These are phyloP conservation scores for Ophiocytium majus DNA, from an alignment of 352 stramenopile species.

Conservation along the genomic window DNA sequence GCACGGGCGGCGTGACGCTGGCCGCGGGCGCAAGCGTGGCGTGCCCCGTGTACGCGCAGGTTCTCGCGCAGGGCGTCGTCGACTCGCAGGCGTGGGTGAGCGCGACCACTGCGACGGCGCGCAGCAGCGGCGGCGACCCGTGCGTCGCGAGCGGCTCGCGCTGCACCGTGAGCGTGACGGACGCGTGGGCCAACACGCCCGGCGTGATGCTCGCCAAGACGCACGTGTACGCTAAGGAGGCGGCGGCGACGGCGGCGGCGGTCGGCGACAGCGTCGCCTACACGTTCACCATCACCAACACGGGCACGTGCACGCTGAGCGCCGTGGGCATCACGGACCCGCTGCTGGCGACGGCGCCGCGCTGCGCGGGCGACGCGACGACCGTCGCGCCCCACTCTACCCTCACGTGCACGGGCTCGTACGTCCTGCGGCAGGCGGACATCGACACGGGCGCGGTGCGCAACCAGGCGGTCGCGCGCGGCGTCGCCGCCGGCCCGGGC, in stretches of 20 bases:
- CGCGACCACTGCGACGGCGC: background rate
- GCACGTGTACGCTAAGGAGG: background rate
- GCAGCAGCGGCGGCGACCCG: background rate
- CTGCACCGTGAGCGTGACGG: background rate
- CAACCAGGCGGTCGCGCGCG: background rate
- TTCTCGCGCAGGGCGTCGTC: constrained; percentile 21
- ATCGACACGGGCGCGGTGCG: constrained; percentile 25
- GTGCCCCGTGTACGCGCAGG: background rate
- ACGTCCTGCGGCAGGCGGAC: constrained; percentile 2
- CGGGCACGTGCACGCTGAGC: constrained; percentile 19
- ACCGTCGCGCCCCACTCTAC: constrained; percentile 19
- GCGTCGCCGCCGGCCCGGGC: too few species aligned
- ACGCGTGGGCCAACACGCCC: background rate
- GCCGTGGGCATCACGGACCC: background rate
- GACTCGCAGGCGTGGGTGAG: constrained; percentile 1
- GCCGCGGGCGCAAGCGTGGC: constrained; percentile 1
- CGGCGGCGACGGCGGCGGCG: background rate
- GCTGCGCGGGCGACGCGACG: constrained; percentile 9
- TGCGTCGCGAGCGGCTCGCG: background rate
- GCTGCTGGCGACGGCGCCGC: constrained; percentile 2
- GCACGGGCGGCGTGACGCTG: background rate
- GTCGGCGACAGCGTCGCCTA: constrained; percentile 24
- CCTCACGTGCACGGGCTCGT: background rate
- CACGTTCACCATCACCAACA: constrained; percentile 14
- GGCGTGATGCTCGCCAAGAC: background rate